phyloP scores from a whole-genome alignment of 495 filamentous ascomycete species.

The Aspergillus diversus region DNA sequence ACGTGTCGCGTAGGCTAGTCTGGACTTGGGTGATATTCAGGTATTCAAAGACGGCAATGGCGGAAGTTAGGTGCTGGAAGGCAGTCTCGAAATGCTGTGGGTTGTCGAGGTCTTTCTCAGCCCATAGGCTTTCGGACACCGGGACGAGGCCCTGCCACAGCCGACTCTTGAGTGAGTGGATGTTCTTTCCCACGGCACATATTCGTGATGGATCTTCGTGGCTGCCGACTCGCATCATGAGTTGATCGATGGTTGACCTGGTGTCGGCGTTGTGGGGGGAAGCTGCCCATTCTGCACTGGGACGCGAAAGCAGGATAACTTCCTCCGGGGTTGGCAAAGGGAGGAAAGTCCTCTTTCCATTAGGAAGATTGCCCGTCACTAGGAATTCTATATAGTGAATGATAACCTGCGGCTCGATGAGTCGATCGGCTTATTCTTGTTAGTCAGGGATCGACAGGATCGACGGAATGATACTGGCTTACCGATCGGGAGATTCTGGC shows the following conservation, averaged over 20 bases:
- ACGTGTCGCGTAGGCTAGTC: constrained; percentile 30
- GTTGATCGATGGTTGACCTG: constrained; percentile 10
- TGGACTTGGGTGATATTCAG: constrained; percentile 27
- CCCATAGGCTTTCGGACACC: constrained; percentile 34
- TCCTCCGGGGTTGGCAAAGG: not conserved
- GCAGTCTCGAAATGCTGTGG: constrained; percentile 34
- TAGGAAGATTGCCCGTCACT: constrained; percentile 15
- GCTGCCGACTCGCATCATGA: constrained; percentile 25
- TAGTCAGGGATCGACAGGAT: not conserved
- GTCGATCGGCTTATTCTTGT: constrained; percentile 13
- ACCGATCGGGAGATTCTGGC: not conserved
- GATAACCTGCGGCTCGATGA: constrained; percentile 28
- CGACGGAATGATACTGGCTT: not conserved
- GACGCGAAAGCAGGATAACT: not conserved
- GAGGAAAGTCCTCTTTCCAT: not conserved
- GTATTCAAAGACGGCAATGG: constrained; percentile 39
- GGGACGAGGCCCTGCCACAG: constrained; percentile 41
- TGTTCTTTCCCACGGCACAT: constrained; percentile 30
- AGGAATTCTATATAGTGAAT: constrained; percentile 24
- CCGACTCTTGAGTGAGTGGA: constrained; percentile 30
- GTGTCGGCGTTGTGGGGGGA: not conserved
- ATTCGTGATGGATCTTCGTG: constrained; percentile 18
- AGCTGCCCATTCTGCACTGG: not conserved
- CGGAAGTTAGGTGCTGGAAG: constrained; percentile 30
- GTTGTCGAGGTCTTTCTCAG: constrained; percentile 31